Evolutionary conservation across 2,329 filamentous ascomycete genomes (phyloP), one percentile per base, ranked within the genome.

Genomic region (Anisogramma anomala): DNA sequence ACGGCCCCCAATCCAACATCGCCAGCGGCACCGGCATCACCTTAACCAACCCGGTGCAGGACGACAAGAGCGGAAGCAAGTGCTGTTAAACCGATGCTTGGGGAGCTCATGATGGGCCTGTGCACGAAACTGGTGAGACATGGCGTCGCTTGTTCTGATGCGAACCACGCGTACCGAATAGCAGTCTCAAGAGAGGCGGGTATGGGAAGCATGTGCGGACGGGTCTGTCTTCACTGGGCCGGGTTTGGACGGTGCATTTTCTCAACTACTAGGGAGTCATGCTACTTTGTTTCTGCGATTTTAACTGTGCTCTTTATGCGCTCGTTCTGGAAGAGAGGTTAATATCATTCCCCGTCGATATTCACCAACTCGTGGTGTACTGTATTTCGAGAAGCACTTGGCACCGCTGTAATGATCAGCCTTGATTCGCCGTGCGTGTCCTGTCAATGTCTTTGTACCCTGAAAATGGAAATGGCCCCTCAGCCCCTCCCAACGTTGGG

Each of bases 11-110:
- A 61, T 82, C 83, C 58, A 82, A 83, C 51, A 82, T 91, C 56
- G 79, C 79, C 52, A 77, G 83, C 52, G 83, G 85, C 56, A 81
- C 78, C 55, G 86, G 84, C 61, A 84, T 96, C 57, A 82, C 86
- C 50, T 82, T 94, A 56, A 89, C 78, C 73, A 86, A 89, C 67
- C 78, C 85, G 38, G 77, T 83, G 52, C 84, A 91, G 54, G 75
- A 85, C 56, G 66, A 67, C 54, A 72, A 76, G 56, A 89, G 93
- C 73, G 72, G 77, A 52, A 79, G 82, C 58, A 84, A 84, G 63
- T 91, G 85, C 68, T 91, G 84, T 66, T 89, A 76, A 69, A 61
- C 53, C 52, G 48, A 48, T 50, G 40, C 19, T 22, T 37, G 27
- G 36, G 15, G 25, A 39, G 33, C n/a, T 31, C 28, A 9, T 13